These are phyloP conservation scores for Blastobotrys proliferans DNA, from an alignment of 1,139 yeast species.

Conservation along the genomic window DNA sequence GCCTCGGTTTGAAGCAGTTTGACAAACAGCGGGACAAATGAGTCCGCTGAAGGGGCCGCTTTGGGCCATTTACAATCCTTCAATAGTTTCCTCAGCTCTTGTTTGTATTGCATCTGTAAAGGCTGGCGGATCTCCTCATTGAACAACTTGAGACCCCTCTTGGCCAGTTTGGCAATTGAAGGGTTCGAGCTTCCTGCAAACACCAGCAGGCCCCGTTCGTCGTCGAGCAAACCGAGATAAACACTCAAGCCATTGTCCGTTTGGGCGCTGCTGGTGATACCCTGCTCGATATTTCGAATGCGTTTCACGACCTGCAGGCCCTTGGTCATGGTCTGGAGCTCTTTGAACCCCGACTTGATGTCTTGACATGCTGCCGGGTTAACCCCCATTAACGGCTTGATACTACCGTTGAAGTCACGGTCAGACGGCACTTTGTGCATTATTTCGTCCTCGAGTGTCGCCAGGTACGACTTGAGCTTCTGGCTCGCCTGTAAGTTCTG, in stretches of 20 bases:
- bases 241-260: slow-evolving; percentile 9
- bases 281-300: slow-evolving; percentile 3
- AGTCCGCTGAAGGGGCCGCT: slow-evolving; percentile 14
- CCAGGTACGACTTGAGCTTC: too few relatives aligned
- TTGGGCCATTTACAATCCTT: slow-evolving; percentile 27
- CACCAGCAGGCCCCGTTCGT: slow-evolving; percentile 11
- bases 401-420: slow-evolving; percentile 11
- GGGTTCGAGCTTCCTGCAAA: slow-evolving; percentile 13
- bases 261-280: too few relatives aligned
- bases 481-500: too few relatives aligned
- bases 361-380: slow-evolving; percentile 2
- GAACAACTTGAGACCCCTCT: slow-evolving; percentile 15
- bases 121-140: slow-evolving; percentile 11
- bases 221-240: slow-evolving; percentile 10
- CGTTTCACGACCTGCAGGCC: slow-evolving; percentile 16
- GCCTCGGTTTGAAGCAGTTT: slow-evolving; percentile 18
- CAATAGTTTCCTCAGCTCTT: slow-evolving; percentile 18
- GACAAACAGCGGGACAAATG: slow-evolving; percentile 16
- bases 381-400: slow-evolving; percentile 1
- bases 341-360: slow-evolving; percentile 8
- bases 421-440: slow-evolving; percentile 15
- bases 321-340: slow-evolving; percentile 14
- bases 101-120: slow-evolving; percentile 11
- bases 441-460: too few relatives aligned
- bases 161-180: slow-evolving; percentile 14